Conservation (phyloP, 1,284 basidiomycete species). For the Ustilago cynodontis region DNA sequence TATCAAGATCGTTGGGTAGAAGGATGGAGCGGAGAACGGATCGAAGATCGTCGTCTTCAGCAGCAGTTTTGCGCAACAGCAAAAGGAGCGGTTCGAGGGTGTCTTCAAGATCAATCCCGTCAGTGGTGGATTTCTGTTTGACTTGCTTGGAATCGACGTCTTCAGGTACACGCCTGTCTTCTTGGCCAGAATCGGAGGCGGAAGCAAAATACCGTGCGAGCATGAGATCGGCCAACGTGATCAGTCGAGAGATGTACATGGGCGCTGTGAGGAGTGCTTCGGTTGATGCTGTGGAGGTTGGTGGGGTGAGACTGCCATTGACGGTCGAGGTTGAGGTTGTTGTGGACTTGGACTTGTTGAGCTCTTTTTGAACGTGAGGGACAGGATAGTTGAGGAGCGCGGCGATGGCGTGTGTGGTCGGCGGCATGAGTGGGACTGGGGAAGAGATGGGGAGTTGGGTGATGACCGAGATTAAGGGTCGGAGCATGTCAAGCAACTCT, state of each 20-base stretch:
- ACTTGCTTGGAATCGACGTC: conserved; percentile 46
- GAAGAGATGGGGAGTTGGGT: conserved; percentile 27
- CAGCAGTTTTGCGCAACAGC: conserved; percentile 51
- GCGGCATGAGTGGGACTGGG: conserved; percentile 49
- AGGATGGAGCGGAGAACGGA: conserved; percentile 23
- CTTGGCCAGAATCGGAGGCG: neutral
- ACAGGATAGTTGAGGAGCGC: conserved; percentile 62
- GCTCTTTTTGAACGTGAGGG: conserved; percentile 25
- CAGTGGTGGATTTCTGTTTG: conserved; percentile 24
- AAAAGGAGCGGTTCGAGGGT: conserved; percentile 53
- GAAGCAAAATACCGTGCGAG: conserved; percentile 41
- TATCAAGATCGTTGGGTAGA: conserved; percentile 52
- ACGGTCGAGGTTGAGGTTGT: too few species aligned
- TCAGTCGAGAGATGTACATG: conserved; percentile 28
- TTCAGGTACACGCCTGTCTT: conserved; percentile 26
- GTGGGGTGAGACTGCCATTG: conserved; percentile 4
- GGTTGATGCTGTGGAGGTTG: conserved; percentile 32
- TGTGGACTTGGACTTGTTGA: conserved; percentile 1
- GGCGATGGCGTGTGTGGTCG: conserved; percentile 60
- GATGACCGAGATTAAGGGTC: conserved; percentile 50
- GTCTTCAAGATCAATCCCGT: conserved; percentile 58
- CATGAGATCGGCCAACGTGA: conserved; percentile 39
- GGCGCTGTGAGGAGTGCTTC: conserved; percentile 27
- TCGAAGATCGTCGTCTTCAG: conserved; percentile 42
- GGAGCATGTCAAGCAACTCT: conserved; percentile 46